phyloP scores from a whole-genome alignment of 768 basidiomycete species.

The Amanita muscaria region DNA sequence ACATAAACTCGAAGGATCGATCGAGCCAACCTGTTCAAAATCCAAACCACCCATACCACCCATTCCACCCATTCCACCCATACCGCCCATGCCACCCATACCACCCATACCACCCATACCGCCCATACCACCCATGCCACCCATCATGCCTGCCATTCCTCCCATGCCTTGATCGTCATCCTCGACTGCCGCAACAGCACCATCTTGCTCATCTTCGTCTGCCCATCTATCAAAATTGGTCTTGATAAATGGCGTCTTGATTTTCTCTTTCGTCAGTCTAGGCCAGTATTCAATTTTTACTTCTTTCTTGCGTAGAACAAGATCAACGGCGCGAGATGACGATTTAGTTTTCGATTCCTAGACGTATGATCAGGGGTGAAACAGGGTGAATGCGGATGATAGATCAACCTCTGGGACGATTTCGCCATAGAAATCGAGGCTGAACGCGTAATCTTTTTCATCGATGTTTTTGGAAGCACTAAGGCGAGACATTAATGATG shows the following conservation, averaged over 20 bases:
- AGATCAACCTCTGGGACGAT: constrained; percentile 61
- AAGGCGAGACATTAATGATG: constrained; percentile 8
- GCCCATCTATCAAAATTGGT: constrained; percentile 95
- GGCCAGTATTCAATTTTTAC: constrained; percentile 80
- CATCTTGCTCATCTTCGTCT: constrained; percentile 95
- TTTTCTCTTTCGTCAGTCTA: constrained; percentile 82
- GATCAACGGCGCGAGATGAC: constrained; percentile 56
- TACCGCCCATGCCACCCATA: constrained; percentile 51
- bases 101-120: constrained; percentile 53
- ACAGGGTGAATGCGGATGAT: constrained; percentile 8
- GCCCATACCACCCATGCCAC: constrained; percentile 34
- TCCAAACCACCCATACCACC: constrained; percentile 44
- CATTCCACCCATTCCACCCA: constrained; percentile 43
- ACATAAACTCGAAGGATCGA: neutral
- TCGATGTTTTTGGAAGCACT: constrained; percentile 33
- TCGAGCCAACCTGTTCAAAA: constrained; percentile 45
- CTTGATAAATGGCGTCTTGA: constrained; percentile 76
- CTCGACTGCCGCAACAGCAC: constrained; percentile 30
- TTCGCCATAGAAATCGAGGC: constrained; percentile 67
- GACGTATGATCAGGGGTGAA: neutral
- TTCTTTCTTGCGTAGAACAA: constrained; percentile 78
- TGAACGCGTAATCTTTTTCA: constrained; percentile 64
- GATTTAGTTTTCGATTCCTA: constrained; percentile 25
- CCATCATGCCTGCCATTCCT: constrained; percentile 50
- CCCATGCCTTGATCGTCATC: constrained; percentile 47